Base-by-base conservation (phyloP, 2,329 filamentous ascomycete genomes). In the Aspergillus glaucus region DNA sequence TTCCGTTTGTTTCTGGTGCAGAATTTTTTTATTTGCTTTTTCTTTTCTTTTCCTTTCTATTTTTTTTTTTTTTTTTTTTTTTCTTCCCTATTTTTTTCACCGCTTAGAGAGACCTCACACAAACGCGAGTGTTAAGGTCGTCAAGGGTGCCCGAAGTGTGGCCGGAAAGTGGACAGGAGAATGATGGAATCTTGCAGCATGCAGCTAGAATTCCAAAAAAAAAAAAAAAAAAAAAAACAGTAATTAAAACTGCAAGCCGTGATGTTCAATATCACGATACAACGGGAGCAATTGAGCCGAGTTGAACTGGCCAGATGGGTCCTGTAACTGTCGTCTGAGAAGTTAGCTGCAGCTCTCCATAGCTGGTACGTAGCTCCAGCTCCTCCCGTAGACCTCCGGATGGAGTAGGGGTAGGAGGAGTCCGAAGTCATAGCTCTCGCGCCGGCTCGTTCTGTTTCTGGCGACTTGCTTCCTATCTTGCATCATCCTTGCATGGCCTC, bases 101-200 rank as follows among this genome's bases (percentile, higher is more conserved):
- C 58, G 58, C 58, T 59, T 22, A 15, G 10, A 40, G 37, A 3
- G 5, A 21, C 53, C 53, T 47, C 45, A 46, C 48, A 54, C 34
- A 49, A 24, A 46, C 45, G 50, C 47, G 54, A 58, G 54, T 52
- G 57, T 59, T 60, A 58, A 60, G 52, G 49, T 53, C 50, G 45
- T 51, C 45, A 50, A 48, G 48, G 45, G 48, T 47, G 49, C 45
- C 15, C 8, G 37, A 21, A 40, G 8, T 37, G 34, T 19, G 9
- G n/a, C 34, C 34, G 34, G n/a, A 46, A 46, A 55, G 49, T 40
- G 37, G 37, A 47, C 47, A 42, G 43, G 30, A 45, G 30, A 47
- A 30, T 28, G 47, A 53, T 57, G 56, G 56, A 51, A 42, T 52
- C 56, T 45, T 59, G 53, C 48, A 53, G 39, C 40, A 50, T 54